Evolutionary conservation across 2,329 filamentous ascomycete genomes (phyloP).

Genomic region (Penicillium brasilianum): DNA sequence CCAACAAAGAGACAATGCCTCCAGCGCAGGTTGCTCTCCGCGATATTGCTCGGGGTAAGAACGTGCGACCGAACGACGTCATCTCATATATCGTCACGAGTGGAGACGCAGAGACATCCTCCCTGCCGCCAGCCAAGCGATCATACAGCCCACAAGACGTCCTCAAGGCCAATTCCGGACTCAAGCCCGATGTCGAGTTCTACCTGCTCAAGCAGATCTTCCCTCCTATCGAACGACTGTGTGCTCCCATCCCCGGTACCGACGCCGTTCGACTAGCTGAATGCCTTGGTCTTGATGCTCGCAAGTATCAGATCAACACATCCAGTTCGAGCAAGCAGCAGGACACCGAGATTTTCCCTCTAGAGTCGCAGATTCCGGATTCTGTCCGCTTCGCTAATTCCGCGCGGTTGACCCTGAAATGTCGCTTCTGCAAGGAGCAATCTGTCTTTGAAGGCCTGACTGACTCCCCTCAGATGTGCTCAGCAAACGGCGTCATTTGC

Average conservation of each 20-base stretch:
- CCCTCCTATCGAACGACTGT: slow-evolving; percentile 95
- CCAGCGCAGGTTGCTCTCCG: slow-evolving; percentile 94
- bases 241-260: slow-evolving; percentile 91
- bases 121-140: slow-evolving; percentile 76
- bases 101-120: slow-evolving; percentile 65
- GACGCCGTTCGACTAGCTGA: slow-evolving; percentile 89
- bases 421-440: slow-evolving; percentile 75
- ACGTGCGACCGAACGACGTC: slow-evolving; percentile 89
- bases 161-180: slow-evolving; percentile 72
- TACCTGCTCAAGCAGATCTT: slow-evolving; percentile 99
- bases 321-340: slow-evolving; percentile 57
- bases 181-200: slow-evolving; percentile 93
- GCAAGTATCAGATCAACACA: slow-evolving; percentile 78
- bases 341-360: slow-evolving; percentile 77
- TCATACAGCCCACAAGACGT: slow-evolving; percentile 87
- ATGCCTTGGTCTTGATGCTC: slow-evolving; percentile 87
- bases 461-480: slow-evolving; percentile 63
- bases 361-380: slow-evolving; percentile 94
- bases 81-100: slow-evolving; percentile 91
- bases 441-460: slow-evolving; percentile 78
- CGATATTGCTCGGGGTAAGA: slow-evolving; percentile 84
- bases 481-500: slow-evolving; percentile 77
- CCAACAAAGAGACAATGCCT: slow-evolving; percentile 92
- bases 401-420: slow-evolving; percentile 75
- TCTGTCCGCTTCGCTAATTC: slow-evolving; percentile 86